These are phyloP conservation scores for Lentinula boryana DNA, from an alignment of 768 basidiomycete genomes.

Conservation along the genomic window DNA sequence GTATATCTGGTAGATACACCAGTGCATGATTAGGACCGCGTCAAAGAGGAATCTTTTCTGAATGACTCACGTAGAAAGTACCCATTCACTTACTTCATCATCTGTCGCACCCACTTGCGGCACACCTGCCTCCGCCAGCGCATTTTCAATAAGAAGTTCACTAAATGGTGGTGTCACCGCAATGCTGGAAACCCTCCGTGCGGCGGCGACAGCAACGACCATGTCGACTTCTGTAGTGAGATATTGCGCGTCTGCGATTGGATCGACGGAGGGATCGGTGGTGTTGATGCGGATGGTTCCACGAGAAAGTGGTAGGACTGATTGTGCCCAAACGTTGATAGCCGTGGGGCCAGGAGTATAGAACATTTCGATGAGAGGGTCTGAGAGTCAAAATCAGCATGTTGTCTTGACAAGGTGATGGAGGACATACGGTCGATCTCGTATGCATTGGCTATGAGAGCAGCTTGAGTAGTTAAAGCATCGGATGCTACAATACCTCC, in stretches of 20 bases:
- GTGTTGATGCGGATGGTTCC: conserved; percentile 13
- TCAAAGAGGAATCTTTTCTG: too few relatives aligned
- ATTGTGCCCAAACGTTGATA: conserved; percentile 9
- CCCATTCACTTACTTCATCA: conserved; percentile 9
- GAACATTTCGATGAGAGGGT: conserved; percentile 12
- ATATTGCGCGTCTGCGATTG: conserved; percentile 8
- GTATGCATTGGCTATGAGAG: conserved; percentile 10
- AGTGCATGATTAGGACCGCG: background rate
- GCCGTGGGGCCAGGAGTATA: conserved; percentile 5
- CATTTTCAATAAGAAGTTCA: conserved; percentile 5
- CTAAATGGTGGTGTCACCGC: conserved; percentile 12
- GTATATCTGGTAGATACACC: conserved; percentile 2
- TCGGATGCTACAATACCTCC: conserved; percentile 9
- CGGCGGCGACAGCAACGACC: conserved; percentile 8
- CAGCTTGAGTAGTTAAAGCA: conserved; percentile 6
- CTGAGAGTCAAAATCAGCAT: background rate
- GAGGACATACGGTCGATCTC: conserved; percentile 10
- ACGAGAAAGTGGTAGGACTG: conserved; percentile 10
- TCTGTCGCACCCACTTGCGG: conserved; percentile 10
- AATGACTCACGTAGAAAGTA: background rate
- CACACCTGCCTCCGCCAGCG: conserved; percentile 6
- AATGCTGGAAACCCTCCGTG: conserved; percentile 8
- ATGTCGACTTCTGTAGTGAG: conserved; percentile 10
- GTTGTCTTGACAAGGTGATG: background rate
- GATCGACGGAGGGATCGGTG: conserved; percentile 9